Evolutionary conservation across 768 basidiomycete genomes (phyloP).

Genomic region (Suillus weaverae): DNA sequence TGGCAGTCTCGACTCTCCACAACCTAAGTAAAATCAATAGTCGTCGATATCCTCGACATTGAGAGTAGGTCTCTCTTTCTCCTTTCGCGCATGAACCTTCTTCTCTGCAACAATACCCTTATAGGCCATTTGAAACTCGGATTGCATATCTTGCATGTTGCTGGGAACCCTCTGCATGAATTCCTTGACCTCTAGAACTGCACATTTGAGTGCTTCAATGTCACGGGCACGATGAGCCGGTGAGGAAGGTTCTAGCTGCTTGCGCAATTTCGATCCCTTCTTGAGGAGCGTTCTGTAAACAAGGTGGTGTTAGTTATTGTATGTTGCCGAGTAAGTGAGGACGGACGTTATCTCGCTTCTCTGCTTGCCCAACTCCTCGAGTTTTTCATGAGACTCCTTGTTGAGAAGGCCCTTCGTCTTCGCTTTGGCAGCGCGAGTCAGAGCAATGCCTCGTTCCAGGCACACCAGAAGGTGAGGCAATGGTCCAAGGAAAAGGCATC

Average conservation of each 20-base stretch:
- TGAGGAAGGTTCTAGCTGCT: conserved; percentile 32
- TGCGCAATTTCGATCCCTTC: conserved; percentile 25
- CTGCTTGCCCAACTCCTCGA: conserved; percentile 35
- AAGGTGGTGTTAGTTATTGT: neutral
- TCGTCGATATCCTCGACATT: conserved; percentile 26
- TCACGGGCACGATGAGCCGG: conserved; percentile 28
- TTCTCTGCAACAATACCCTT: conserved; percentile 34
- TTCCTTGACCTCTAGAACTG: conserved; percentile 26
- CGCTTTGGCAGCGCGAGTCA: conserved; percentile 30
- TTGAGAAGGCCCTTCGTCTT: conserved; percentile 31
- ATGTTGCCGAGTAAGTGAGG: neutral
- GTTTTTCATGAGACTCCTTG: conserved; percentile 31
- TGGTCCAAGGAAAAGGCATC: conserved; percentile 34
- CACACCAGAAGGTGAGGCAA: conserved; percentile 44
- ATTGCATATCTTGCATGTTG: conserved; percentile 18
- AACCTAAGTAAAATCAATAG: neutral
- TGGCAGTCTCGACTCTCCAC: neutral
- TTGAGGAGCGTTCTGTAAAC: conserved; percentile 29
- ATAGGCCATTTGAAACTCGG: conserved; percentile 30
- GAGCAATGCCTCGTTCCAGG: conserved; percentile 34
- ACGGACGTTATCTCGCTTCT: conserved; percentile 37
- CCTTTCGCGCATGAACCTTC: neutral
- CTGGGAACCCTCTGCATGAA: conserved; percentile 29
- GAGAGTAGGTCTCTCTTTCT: conserved; percentile 22
- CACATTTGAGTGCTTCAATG: conserved; percentile 25